Conservation (phyloP, 108 stramenopile species). For the Cylindrotheca fusiformis region DNA sequence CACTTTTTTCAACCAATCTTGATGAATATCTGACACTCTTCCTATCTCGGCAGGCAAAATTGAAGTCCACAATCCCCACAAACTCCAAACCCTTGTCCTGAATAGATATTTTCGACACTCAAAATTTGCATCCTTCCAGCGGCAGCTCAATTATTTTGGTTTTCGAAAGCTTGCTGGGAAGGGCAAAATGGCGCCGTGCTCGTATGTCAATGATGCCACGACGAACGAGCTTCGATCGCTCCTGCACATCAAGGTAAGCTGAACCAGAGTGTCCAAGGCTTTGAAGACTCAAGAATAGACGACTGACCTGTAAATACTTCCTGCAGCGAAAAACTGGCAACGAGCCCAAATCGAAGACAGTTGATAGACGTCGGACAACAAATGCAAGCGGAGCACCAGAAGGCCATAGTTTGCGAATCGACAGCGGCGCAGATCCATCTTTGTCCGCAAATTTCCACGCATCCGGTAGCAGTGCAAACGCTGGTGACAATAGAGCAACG, state of each 20-base stretch:
- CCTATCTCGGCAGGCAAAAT: slow-evolving; percentile 40
- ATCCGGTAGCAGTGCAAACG: neutral
- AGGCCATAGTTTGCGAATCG: too few species aligned
- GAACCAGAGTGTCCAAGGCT: neutral
- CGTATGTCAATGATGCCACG: slow-evolving; percentile 83
- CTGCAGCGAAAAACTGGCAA: slow-evolving; percentile 38
- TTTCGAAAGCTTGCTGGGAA: slow-evolving; percentile 90
- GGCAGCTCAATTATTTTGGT: slow-evolving; percentile 90
- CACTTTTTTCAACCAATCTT: too few species aligned
- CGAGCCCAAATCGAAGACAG: slow-evolving; percentile 21
- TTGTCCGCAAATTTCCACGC: neutral
- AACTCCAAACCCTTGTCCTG: slow-evolving; percentile 70
- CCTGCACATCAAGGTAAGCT: slow-evolving; percentile 71
- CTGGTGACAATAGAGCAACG: neutral
- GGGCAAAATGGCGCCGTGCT: slow-evolving; percentile 91
- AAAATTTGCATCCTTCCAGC: slow-evolving; percentile 86
- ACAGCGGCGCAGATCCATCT: too few species aligned
- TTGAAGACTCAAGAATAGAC: neutral
- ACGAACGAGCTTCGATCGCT: slow-evolving; percentile 69
- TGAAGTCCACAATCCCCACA: slow-evolving; percentile 76
- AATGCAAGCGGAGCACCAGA: neutral
- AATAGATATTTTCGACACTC: slow-evolving; percentile 84
- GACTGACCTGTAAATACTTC: slow-evolving; percentile 1
- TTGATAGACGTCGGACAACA: too few species aligned
- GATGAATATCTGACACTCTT: neutral